Percentiles rank a stretch among this genome's conserved stretches.
These are phyloP conservation scores for Alectoria sarmentosa DNA, from an alignment of 495 filamentous ascomycete species.

Conservation along the genomic window DNA sequence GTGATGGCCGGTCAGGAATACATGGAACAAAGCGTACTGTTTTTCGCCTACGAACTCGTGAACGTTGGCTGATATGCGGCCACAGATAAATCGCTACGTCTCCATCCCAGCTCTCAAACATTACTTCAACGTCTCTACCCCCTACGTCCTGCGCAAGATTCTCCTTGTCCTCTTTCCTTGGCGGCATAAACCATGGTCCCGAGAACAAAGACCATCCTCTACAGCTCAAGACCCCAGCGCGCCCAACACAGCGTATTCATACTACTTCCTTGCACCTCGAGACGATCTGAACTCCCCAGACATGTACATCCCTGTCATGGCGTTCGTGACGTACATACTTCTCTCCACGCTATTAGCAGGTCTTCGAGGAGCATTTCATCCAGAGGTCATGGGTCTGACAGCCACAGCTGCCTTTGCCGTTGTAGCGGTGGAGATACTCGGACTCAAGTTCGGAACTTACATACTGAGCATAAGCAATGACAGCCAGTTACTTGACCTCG, in stretches of 20 bases:
- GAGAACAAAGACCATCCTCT: conserved; percentile 52
- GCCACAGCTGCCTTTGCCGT: conserved; percentile 77
- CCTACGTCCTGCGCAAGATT: conserved; percentile 77
- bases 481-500: conserved; percentile 78
- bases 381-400: conserved; percentile 82
- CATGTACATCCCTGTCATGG: conserved; percentile 92
- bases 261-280: conserved; percentile 86
- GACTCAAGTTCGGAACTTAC: conserved; percentile 87
- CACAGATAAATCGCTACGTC: conserved; percentile 84
- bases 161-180: conserved; percentile 92
- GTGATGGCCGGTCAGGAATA: conserved; percentile 85
- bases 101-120: conserved; percentile 89
- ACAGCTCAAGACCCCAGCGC: conserved; percentile 41
- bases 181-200: conserved; percentile 94
- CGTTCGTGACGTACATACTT: conserved; percentile 94
- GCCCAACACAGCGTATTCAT: conserved; percentile 62
- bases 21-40: conserved; percentile 79
- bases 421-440: conserved; percentile 77
- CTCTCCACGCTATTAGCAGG: conserved; percentile 84
- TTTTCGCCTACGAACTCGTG: background rate
- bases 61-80: background rate
- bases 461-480: conserved; percentile 86
- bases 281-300: conserved; percentile 97
- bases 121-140: conserved; percentile 96
- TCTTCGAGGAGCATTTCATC: conserved; percentile 86